phyloP scores from a whole-genome alignment of 768 basidiomycete species.

The Pisolithus microcarpus region DNA sequence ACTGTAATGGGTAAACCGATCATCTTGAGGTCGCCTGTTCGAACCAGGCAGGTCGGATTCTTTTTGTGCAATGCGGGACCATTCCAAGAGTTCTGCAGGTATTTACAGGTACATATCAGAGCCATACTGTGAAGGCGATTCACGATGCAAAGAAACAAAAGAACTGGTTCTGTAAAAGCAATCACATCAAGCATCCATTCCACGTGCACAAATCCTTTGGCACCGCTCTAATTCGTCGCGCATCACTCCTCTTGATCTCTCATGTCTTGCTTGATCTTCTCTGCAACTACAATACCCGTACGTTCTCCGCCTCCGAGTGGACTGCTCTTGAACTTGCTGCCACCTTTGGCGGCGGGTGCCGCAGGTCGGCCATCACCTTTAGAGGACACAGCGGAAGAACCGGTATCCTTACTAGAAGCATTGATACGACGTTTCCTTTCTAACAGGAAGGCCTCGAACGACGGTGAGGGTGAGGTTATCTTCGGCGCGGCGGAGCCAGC shows the following conservation, averaged over 20 bases:
- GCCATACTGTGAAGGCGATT: too few species aligned
- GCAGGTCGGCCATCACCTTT: conserved; percentile 8
- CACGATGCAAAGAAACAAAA: too few species aligned
- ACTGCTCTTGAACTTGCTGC: conserved; percentile 65
- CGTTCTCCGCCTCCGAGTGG: conserved; percentile 46
- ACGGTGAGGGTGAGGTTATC: conserved; percentile 43
- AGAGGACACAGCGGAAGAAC: conserved; percentile 3
- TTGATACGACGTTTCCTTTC: conserved; percentile 55
- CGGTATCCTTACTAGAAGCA: conserved; percentile 12
- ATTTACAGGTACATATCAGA: too few species aligned
- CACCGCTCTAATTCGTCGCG: not conserved
- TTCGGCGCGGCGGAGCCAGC: conserved; percentile 19
- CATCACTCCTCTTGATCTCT: conserved; percentile 11
- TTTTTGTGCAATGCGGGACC: conserved; percentile 4
- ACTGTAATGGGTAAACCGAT: conserved; percentile 33
- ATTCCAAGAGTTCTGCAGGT: too few species aligned
- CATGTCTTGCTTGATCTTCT: conserved; percentile 36
- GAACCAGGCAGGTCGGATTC: conserved; percentile 51
- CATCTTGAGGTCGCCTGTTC: conserved; percentile 57
- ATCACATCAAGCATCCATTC: too few species aligned
- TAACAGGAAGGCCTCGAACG: conserved; percentile 59
- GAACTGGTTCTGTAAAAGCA: too few species aligned
- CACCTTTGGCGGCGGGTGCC: conserved; percentile 35
- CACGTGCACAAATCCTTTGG: not conserved
- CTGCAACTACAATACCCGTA: conserved; percentile 41